These are phyloP conservation scores for Boletus smithii DNA, from an alignment of 1,284 basidiomycete species.

Conservation along the genomic window DNA sequence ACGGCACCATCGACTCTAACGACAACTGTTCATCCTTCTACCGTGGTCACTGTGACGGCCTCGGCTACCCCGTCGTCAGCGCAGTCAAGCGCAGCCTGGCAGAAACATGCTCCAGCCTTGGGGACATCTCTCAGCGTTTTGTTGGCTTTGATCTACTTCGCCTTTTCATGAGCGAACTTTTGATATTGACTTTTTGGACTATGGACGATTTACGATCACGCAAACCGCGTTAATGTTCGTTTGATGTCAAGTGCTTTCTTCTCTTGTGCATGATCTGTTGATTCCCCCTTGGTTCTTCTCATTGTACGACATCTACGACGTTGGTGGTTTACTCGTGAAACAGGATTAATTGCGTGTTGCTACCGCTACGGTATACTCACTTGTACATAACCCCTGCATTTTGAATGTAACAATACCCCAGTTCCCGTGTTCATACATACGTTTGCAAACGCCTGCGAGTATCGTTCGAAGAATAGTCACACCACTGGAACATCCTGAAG, in stretches of 20 bases:
- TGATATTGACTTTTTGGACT: slow-evolving; percentile 10
- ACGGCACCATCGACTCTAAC: background rate
- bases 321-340: slow-evolving; percentile 11
- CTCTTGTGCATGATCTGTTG: slow-evolving; percentile 18
- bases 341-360: slow-evolving; percentile 9
- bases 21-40: slow-evolving; percentile 6
- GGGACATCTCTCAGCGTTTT: slow-evolving; percentile 15
- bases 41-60: slow-evolving; percentile 6
- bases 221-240: slow-evolving; percentile 8
- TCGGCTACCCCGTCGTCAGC: slow-evolving; percentile 12
- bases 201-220: slow-evolving; percentile 10
- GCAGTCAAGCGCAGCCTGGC: slow-evolving; percentile 27
- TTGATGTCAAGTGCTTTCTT: slow-evolving; percentile 12
- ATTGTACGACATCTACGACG: slow-evolving; percentile 23
- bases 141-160: slow-evolving; percentile 16
- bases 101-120: slow-evolving; percentile 17
- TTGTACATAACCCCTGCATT: slow-evolving; percentile 26
- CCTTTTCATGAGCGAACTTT: slow-evolving; percentile 20
- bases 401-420: slow-evolving; percentile 25
- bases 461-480: slow-evolving; percentile 15
- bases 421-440: too few relatives aligned
- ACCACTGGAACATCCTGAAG: too few relatives aligned
- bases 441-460: too few relatives aligned
- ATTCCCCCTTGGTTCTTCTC: background rate
- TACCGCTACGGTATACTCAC: slow-evolving; percentile 13